These are phyloP conservation scores for Onygena corvina DNA, from an alignment of 2,329 filamentous ascomycete species.

Conservation along the genomic window DNA sequence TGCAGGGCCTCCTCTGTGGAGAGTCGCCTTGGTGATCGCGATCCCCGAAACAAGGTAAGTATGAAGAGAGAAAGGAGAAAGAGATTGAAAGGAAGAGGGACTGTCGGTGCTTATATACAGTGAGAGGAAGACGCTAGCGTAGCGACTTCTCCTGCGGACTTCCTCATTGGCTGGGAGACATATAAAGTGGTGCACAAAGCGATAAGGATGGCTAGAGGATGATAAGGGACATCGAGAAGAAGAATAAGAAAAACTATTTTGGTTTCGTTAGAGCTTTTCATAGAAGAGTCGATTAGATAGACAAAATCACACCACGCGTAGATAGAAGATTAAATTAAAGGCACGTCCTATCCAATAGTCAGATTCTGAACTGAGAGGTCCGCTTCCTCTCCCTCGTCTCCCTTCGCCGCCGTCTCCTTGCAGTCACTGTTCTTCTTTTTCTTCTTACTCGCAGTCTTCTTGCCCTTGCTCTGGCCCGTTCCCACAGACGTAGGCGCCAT, in stretches of 20 bases:
- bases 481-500: conserved; percentile 39
- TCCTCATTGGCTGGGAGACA: background rate
- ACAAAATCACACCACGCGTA: background rate
- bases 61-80: conserved; percentile 39
- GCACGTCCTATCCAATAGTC: background rate
- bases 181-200: background rate
- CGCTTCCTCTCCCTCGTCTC: background rate
- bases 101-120: conserved; percentile 23
- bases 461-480: conserved; percentile 12
- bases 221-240: background rate
- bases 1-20: conserved; percentile 42
- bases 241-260: background rate
- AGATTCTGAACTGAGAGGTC: background rate
- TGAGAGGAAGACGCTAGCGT: background rate
- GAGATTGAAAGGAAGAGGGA: conserved; percentile 18
- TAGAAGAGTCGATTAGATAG: background rate
- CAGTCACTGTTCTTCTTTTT: background rate
- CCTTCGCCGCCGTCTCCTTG: conserved; percentile 1
- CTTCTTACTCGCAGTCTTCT: conserved; percentile 11
- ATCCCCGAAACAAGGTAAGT: conserved; percentile 41
- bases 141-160: background rate
- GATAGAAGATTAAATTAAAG: background rate
- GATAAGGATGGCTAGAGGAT: too few species aligned
- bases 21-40: conserved; percentile 36
- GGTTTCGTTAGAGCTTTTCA: background rate